A percentile compares a stretch with the other conserved stretches of the same genome.
Evolutionary conservation across 257 asterid genomes (phyloP).

Genomic region (Fraxinus pennsylvanica): DNA sequence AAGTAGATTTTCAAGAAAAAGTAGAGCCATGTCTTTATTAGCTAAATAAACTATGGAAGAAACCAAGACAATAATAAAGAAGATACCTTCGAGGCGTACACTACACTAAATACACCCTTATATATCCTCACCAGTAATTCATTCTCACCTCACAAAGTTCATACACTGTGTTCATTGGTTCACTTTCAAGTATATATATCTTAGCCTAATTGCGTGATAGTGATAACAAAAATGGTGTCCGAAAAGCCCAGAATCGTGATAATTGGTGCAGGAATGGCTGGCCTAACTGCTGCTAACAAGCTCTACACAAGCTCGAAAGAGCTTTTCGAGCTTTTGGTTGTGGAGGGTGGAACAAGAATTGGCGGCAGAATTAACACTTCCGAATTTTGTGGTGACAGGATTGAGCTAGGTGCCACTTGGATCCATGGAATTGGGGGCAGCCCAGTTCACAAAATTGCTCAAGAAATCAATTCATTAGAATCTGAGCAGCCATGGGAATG

Average conservation of each 20-base stretch:
- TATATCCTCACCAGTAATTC: constrained; percentile 53
- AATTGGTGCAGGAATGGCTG: constrained; percentile 95
- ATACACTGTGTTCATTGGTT: neutral
- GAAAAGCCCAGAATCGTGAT: constrained; percentile 65
- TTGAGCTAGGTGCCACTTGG: constrained; percentile 95
- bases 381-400: constrained; percentile 70
- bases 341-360: constrained; percentile 74
- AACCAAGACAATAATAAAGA: constrained; percentile 8
- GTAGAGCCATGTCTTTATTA: constrained; percentile 60
- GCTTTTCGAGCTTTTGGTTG: constrained; percentile 55
- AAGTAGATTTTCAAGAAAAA: constrained; percentile 39
- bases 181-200: neutral
- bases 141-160: constrained; percentile 48
- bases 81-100: constrained; percentile 34
- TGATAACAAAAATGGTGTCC: constrained; percentile 47
- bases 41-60: constrained; percentile 30
- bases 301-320: constrained; percentile 50
- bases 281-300: constrained; percentile 80
- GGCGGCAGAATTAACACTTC: constrained; percentile 79
- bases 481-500: constrained; percentile 84
- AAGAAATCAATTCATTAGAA: constrained; percentile 35
- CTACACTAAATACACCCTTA: constrained; percentile 14
- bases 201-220: neutral
- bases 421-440: constrained; percentile 87
- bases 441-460: constrained; percentile 71